phyloP scores from a whole-genome alignment of 345 rosid species.

The Eucalyptus sp. region DNA sequence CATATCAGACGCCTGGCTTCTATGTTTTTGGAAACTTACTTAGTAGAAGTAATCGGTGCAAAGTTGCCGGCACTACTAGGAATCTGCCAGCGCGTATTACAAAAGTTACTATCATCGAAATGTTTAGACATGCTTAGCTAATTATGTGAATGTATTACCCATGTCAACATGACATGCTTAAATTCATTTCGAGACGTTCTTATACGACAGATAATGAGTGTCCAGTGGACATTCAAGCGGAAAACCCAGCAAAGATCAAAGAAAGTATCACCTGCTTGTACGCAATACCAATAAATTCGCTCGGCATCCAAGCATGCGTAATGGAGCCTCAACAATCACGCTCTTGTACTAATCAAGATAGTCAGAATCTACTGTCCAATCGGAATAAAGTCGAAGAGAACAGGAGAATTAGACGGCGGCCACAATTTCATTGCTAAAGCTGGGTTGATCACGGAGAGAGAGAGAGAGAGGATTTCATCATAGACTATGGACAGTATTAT shows the following conservation, averaged over 20 bases:
- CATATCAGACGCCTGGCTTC: background rate
- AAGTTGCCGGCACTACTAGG: too few species aligned
- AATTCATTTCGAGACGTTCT: background rate
- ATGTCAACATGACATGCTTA: background rate
- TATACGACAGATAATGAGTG: background rate
- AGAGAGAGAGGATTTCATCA: background rate
- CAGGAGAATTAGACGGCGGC: background rate
- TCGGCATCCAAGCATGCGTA: background rate
- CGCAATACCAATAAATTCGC: background rate
- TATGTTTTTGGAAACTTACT: background rate
- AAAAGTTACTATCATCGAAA: too few species aligned
- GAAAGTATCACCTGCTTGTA: background rate
- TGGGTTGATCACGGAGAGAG: too few species aligned
- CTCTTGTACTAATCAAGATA: background rate
- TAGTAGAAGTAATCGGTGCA: too few species aligned
- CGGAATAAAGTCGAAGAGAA: background rate
- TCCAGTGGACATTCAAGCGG: background rate
- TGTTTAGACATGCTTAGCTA: background rate
- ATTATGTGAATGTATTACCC: background rate
- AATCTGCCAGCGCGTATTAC: too few species aligned
- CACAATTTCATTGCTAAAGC: background rate
- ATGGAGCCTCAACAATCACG: background rate
- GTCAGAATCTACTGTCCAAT: background rate
- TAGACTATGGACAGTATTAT: background rate
- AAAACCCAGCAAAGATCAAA: background rate